Evolutionary conservation across 441 rosid species (phyloP).

Genomic region (Gossypium davidsonii): DNA sequence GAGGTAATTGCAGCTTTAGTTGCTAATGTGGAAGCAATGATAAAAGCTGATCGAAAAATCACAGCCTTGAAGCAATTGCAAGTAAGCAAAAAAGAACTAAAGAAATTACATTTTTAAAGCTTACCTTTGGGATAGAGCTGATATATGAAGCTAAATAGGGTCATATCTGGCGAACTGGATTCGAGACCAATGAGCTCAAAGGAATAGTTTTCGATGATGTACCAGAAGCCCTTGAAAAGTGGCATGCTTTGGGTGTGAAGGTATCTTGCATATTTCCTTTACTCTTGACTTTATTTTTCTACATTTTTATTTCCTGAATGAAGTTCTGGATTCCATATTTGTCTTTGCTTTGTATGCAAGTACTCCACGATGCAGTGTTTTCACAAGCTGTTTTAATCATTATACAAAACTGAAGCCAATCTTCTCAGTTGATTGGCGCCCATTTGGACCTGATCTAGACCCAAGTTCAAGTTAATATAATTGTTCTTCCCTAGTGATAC

Average conservation of each 20-base stretch:
- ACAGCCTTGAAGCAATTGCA: constrained; percentile 92
- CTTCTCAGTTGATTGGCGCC: neutral
- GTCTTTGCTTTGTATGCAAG: neutral
- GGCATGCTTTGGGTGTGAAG: constrained; percentile 82
- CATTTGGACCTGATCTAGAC: neutral
- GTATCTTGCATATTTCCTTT: constrained; percentile 23
- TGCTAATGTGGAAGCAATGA: constrained; percentile 85
- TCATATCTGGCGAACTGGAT: constrained; percentile 92
- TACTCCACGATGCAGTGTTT: neutral
- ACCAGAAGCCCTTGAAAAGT: constrained; percentile 72
- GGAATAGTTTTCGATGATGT: constrained; percentile 82
- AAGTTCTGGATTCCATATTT: neutral
- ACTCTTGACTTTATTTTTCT: neutral
- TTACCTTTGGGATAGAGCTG: constrained; percentile 9
- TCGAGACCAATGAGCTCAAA: constrained; percentile 54
- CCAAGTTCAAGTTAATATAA: neutral
- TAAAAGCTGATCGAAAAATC: constrained; percentile 87
- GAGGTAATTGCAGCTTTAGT: constrained; percentile 75
- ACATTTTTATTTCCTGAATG: neutral
- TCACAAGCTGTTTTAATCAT: neutral
- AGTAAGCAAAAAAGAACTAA: constrained; percentile 32
- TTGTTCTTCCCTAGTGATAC: neutral
- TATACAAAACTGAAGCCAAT: neutral
- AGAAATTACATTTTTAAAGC: neutral
- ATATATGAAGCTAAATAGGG: constrained; percentile 43